phyloP scores from a whole-genome alignment of 306 rosid species.

The Vachellia pachyceras region DNA sequence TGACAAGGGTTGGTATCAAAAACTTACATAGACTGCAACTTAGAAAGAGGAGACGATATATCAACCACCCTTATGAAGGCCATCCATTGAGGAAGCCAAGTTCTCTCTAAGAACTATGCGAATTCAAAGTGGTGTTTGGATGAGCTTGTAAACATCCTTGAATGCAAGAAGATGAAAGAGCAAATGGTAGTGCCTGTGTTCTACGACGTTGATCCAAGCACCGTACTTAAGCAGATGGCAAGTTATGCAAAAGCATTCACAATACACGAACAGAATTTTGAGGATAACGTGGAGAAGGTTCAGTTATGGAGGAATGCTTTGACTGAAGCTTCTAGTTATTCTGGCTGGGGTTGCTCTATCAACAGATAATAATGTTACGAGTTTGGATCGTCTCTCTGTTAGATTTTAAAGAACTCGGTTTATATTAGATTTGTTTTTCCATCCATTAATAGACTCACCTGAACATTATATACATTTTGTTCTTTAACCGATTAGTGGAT shows the following conservation, averaged over 20 bases:
- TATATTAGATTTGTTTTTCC: too few species aligned
- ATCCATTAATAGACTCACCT: too few species aligned
- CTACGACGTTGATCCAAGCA: slow-evolving; percentile 3
- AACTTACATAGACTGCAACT: not conserved
- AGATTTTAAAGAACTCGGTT: too few species aligned
- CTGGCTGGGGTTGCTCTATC: slow-evolving; percentile 46
- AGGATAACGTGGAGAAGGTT: not conserved
- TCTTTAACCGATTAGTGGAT: too few species aligned
- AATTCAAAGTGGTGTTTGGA: slow-evolving; percentile 18
- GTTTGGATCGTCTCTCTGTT: not conserved
- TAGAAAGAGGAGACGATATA: slow-evolving; percentile 4
- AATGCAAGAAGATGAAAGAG: not conserved
- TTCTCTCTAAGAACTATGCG: not conserved
- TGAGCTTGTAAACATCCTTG: not conserved
- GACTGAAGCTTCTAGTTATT: slow-evolving; percentile 29
- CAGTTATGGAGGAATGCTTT: slow-evolving; percentile 39
- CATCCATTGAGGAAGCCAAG: not conserved
- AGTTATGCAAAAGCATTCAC: not conserved
- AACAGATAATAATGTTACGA: slow-evolving; percentile 33
- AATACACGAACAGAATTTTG: not conserved
- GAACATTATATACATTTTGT: too few species aligned
- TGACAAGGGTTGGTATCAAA: not conserved
- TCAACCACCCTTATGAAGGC: not conserved
- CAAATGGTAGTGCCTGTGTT: slow-evolving; percentile 2
- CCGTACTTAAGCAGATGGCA: not conserved